Evolutionary conservation across 2,329 filamentous ascomycete genomes (phyloP), one percentile per base, ranked within the genome.

Genomic region (Lachnellula suecica): DNA sequence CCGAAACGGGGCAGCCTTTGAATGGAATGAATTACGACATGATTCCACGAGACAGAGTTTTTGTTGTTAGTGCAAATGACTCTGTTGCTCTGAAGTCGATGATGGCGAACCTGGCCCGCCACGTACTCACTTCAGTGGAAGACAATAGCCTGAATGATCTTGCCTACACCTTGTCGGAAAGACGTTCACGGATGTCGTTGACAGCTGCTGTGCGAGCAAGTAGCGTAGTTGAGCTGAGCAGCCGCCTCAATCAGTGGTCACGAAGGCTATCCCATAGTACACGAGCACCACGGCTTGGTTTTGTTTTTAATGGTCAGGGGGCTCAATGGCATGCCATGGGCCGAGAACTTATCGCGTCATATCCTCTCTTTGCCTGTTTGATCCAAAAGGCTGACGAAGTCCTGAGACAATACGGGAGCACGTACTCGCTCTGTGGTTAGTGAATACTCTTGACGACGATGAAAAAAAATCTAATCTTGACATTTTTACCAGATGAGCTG

Each of bases 251-350:
- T n/a, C 22, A 17, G 25, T 31, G 27, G 13, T 20, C 23, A 35
- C 20, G 3, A 9, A 19, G 20, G 8, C 20, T 22, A 20, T 25
- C 9, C 27, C 27, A 31, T 13, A 37, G 34, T 19, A 31, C 35
- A 20, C 20, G 27, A 25, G 43, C 29, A 5, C 25, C n/a, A 13
- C n/a, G 43, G 2, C 9, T 54, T 6, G 51, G 53, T 4, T 57
- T 53, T 37, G 57, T 63, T 5, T 65, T 65, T 51, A 61, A 59
- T 6, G 61, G 63, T 22, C 61, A 65, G n/a, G 63, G 63, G 7
- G 59, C 59, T 15, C 59, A 61, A 41, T 61, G 57, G 57, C 24
- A 49, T 27, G 43, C 48, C 11, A 61, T 59, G 59, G 59, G 54
- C 15, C 37, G 51, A 23, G 51, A 56, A 23, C 47, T 60, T 4